Base-by-base conservation (phyloP, 1,139 yeast species). In the Scheffersomyces cryptocercus region DNA sequence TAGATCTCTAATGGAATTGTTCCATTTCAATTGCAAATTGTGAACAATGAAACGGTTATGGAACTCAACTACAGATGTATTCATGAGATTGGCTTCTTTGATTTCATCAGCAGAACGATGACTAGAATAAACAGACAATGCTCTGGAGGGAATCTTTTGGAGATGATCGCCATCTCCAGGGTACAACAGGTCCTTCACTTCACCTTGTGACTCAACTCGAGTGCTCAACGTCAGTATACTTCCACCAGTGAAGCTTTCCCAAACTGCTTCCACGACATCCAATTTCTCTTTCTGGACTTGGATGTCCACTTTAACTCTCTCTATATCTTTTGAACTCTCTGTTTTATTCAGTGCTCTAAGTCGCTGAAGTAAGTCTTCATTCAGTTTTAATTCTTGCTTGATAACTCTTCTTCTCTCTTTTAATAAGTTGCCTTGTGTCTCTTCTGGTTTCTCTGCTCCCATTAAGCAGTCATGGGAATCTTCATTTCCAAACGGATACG, bases 11-110 rank as follows among this genome's bases (percentile, higher is more conserved):
- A 85, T 72, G 6, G 69, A 61, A 48, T 86, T 85, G 59, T 86
- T 84, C 97, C 97, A 90, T 52, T 82, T 85, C 56, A 90, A 61
- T 54, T 83, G 81, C 61, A 90, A 75, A 52, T 86, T 84, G 56
- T 90, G 95, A 29, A 91, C 72, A 48, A 86, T 82, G 58, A 87
- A 91, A 42, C 95, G 70, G 58, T 93, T 91, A 50, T 83, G 85
- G 65, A 83, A 89, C 12, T 55, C 63, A 35, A 65, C 61, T 3
- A 63, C 65, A 3, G 59, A 51, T 10, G 57, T 54, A 29, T 70
- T 58, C 35, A 64, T 51, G 9, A 61, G 56, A 3, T 70, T 60
- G 6, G 65, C 65, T 33, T 58, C 58, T 40, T 65, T 61, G 55
- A 69, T 63, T 5, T 68, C 69, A 47, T 58, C 56, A 46, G 46